Evolutionary conservation across 176 grass and related monocot genomes (phyloP).

Genomic region (Lolium rigidum): DNA sequence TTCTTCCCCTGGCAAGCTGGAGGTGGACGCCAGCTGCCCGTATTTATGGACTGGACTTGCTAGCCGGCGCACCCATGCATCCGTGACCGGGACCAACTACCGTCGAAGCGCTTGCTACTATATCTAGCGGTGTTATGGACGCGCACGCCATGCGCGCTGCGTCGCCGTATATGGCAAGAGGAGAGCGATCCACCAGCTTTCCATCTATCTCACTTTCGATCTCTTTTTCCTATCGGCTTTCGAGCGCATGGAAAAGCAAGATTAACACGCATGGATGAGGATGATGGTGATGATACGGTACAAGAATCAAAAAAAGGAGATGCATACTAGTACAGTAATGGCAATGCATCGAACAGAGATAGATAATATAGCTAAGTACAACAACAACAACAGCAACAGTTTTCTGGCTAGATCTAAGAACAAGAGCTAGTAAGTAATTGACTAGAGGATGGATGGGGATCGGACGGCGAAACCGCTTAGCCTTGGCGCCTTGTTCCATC

Average conservation of each 20-base stretch:
- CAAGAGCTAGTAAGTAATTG: constrained; percentile 21
- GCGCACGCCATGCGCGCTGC: constrained; percentile 22
- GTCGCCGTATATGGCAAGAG: not conserved
- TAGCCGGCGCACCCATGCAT: not conserved
- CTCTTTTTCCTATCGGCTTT: not conserved
- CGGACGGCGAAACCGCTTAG: not conserved
- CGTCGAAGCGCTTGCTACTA: constrained; percentile 7
- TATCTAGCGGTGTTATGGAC: not conserved
- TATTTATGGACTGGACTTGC: not conserved
- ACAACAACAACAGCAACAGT: not conserved
- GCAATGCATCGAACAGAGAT: not conserved
- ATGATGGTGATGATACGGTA: too few relatives aligned
- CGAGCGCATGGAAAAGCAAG: not conserved
- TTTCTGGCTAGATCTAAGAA: constrained; percentile 37
- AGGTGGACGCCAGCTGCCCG: not conserved
- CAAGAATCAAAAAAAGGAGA: too few relatives aligned
- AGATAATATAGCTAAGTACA: constrained; percentile 13
- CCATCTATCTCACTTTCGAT: not conserved
- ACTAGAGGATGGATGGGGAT: too few relatives aligned
- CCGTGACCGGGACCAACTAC: not conserved
- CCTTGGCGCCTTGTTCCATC: too few relatives aligned
- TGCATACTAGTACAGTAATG: not conserved
- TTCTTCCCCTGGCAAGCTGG: not conserved
- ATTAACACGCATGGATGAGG: not conserved
- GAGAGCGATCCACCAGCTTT: not conserved